Base-by-base conservation (phyloP, 2,329 filamentous ascomycete species). In the Penicillium sp. region DNA sequence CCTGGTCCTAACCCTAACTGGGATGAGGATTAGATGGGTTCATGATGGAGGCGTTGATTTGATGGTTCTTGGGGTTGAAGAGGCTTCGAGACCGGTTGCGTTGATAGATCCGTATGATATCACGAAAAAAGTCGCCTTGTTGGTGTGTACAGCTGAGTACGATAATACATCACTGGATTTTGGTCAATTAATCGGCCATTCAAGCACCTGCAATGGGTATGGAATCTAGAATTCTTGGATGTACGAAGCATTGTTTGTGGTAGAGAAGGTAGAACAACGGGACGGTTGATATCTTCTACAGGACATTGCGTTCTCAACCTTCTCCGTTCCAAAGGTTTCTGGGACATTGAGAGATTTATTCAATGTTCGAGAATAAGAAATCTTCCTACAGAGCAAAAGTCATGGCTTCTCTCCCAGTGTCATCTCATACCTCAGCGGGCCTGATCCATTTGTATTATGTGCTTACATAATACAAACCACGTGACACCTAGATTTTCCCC, bases 1-100 rank as follows among this genome's bases (percentile, higher is more conserved):
- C 95, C 95, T 33, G 93, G 90, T 49, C 95, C 92, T 67, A 97
- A 97, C 79, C 89, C 93, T 47, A 86, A 86, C 72, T 88, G 87
- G 87, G 87, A 89, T 75, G 85, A 89, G 70, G 87, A 89, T 71
- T 82, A 77, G 72, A 68, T 63, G 59, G 54, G 43, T 51, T 57
- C 52, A 50, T 50, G 59, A 60, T 36, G 31, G 24, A 47, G 16
- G 22, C 9, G 16, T 33, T n/a, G 19, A 31, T 24, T 27, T 31
- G 37, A 27, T 37, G 35, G n/a, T 50, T 50, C 33, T 22, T 37
- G 49, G 35, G n/a, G 33, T 50, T 39, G 49, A 27, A 37, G 37
- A 55, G 58, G 62, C 60, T 64, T 64, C 60, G 54, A 60, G 60
- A 63, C 60, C 62, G 60, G 56, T 57, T 40, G 54, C 58, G 61